phyloP scores from a whole-genome alignment of 2,329 filamentous ascomycete species.

The Cladosporium halotolerans region DNA sequence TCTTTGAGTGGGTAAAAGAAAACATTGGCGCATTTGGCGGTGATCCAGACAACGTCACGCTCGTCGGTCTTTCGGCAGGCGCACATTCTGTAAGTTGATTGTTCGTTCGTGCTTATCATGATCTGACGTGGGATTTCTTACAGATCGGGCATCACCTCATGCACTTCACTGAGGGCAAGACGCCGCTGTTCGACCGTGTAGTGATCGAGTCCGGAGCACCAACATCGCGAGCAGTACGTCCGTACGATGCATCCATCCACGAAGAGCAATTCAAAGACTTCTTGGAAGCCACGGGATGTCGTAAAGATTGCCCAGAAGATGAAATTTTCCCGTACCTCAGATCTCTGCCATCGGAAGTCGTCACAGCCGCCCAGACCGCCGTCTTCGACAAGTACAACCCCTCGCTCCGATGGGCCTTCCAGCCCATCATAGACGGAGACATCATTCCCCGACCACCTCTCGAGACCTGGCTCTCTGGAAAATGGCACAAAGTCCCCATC shows the following conservation, averaged over 20 bases:
- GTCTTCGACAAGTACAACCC: conserved; percentile 44
- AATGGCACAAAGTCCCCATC: conserved; percentile 54
- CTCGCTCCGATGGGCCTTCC: conserved; percentile 53
- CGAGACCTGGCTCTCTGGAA: conserved; percentile 49
- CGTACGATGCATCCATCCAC: conserved; percentile 35
- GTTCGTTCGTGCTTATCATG: conserved; percentile 17
- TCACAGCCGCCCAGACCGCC: conserved; percentile 36
- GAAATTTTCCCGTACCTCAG: conserved; percentile 39
- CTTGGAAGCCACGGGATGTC: conserved; percentile 32
- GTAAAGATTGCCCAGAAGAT: conserved; percentile 17
- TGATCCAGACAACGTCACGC: conserved; percentile 23
- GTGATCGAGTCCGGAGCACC: conserved; percentile 43
- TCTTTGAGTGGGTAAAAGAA: conserved; percentile 37
- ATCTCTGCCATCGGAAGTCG: conserved; percentile 29
- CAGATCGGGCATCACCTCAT: conserved; percentile 62
- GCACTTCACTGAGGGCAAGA: conserved; percentile 32
- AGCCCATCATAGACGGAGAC: conserved; percentile 60
- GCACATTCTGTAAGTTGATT: conserved; percentile 49
- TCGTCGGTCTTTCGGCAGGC: conserved; percentile 47
- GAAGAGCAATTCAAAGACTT: conserved; percentile 42
- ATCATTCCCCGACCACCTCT: conserved; percentile 55
- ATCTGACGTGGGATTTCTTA: neutral
- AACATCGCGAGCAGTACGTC: conserved; percentile 42
- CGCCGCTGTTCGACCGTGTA: conserved; percentile 40
- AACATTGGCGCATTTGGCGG: conserved; percentile 37